Evolutionary conservation across 306 rosid genomes (phyloP).

Genomic region (cucumber (Cucumis sativus)): Cucumber_9930_V3 NC_026655.2:27725501-27726000

Average conservation of each 20-base stretch:
- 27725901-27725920: slow-evolving; percentile 4
- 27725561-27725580: background rate
- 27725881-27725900: slow-evolving; percentile 5
- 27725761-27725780: no score
- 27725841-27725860: background rate
- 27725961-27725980: background rate
- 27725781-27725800: background rate
- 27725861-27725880: slow-evolving; percentile 1
- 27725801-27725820: background rate
- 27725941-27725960: slow-evolving; percentile 15
- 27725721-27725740: background rate
- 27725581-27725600: background rate
- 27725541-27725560: background rate
- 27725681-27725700: background rate
- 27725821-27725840: background rate
- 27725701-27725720: background rate
- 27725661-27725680: background rate
- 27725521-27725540: background rate
- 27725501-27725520: background rate
- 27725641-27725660: background rate
- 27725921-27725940: slow-evolving; percentile 17
- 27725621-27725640: background rate
- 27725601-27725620: background rate
- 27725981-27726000: background rate
- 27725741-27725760: background rate